Evolutionary conservation across 2,329 filamentous ascomycete genomes (phyloP), one percentile per base, ranked within the genome.

Genomic region (Fusarium udum): DNA sequence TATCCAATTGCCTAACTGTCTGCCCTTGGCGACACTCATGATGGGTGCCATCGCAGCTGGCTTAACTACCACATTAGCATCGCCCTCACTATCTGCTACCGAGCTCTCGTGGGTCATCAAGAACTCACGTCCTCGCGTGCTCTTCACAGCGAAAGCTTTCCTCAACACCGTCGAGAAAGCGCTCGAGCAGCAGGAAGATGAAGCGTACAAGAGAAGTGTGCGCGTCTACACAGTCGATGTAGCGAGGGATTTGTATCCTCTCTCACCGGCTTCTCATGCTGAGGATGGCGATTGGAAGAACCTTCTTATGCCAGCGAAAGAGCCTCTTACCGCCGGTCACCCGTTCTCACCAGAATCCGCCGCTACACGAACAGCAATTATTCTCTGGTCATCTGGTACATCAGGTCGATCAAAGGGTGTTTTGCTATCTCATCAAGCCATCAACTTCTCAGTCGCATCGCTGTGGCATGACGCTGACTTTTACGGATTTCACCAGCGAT

Each of bases 331-430:
- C 83, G 34, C 80, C 74, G 24, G 82, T 80, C 78, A 79, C 4
- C 80, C 83, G 16, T 84, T 87, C 66, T 77, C 76, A 1, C 48
- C 75, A 15, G 66, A 72, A 31, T 79, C 75, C 18, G 71, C 79
- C 2, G 22, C 48, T 10, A 91, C 91, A 74, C 93, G 93, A 78
- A 91, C 89, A 6, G 83, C 83, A 45, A 75, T 85, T 3, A 83
- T 85, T 53, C 79, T 85, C 58, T 85, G 83, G 83, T 85, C 83
- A 1, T 90, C 87, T 2, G 88, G 92, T 18, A 93, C 91, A 1
- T 95, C 93, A 0, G 93, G 93, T 3, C 85, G 92, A 1, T 92
- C 92, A 18, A 95, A 95, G 79, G 92, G 92, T 42, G 92, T 94
- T 3, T 87, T 92, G 77, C 89, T 94, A 60, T 90, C 90, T 5